phyloP scores from a whole-genome alignment of 2,329 filamentous ascomycete genomes.

The Trichoderma guizhouense region DNA sequence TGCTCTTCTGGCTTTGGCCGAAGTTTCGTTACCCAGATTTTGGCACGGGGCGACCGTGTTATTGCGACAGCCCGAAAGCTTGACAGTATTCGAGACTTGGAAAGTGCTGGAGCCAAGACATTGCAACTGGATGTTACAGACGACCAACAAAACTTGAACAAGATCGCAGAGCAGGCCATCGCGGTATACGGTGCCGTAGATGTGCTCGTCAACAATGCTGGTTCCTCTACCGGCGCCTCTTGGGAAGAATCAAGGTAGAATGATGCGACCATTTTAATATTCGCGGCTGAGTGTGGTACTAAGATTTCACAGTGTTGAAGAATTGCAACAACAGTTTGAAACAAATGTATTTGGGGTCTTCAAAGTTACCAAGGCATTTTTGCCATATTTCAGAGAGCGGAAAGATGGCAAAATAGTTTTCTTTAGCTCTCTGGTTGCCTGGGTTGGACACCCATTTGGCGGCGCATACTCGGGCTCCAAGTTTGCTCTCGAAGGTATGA shows the following conservation, averaged over 20 bases:
- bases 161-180: not conserved
- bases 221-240: not conserved
- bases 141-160: not conserved
- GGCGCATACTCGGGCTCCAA: not conserved
- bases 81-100: not conserved
- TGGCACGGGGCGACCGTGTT: not conserved
- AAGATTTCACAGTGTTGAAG: not conserved
- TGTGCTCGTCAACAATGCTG: not conserved
- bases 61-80: not conserved
- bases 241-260: not conserved
- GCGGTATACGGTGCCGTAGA: not conserved
- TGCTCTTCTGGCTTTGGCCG: not conserved
- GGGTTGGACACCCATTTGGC: not conserved
- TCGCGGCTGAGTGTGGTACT: not conserved
- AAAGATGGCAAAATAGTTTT: not conserved
- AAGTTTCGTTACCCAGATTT: not conserved
- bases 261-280: not conserved
- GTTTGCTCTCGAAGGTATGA: not conserved
- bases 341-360: not conserved
- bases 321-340: not conserved
- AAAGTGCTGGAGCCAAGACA: not conserved
- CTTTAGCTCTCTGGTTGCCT: not conserved
- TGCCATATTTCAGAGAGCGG: not conserved
- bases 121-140: not conserved
- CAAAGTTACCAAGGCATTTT: not conserved